phyloP scores from a whole-genome alignment of 441 rosid species.

The Erysimum cheiri region DNA sequence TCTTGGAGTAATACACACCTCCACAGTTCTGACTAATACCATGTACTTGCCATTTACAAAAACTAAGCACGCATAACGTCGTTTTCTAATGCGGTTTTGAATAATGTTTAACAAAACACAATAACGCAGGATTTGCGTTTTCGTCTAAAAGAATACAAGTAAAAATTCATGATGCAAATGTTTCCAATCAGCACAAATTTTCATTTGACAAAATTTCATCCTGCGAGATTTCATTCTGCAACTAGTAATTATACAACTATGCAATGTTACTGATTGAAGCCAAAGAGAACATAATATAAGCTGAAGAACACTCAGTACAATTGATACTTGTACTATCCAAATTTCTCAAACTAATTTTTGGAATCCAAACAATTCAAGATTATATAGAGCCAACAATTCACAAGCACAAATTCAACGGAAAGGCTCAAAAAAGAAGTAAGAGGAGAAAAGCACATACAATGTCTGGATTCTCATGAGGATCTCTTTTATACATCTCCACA shows the following conservation, averaged over 20 bases:
- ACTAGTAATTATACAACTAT: too few species aligned
- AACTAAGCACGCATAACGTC: neutral
- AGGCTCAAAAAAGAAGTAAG: neutral
- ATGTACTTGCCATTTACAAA: neutral
- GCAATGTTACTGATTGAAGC: too few species aligned
- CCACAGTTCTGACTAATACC: neutral
- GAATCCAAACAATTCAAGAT: neutral
- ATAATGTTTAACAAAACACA: too few species aligned
- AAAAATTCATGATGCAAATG: too few species aligned
- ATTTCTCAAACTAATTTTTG: neutral
- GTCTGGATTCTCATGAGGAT: slow-evolving; percentile 89
- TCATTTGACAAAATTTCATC: too few species aligned
- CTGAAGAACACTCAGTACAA: too few species aligned
- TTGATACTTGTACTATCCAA: neutral
- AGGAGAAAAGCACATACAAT: slow-evolving; percentile 55
- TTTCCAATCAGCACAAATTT: too few species aligned
- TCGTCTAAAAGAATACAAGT: too few species aligned
- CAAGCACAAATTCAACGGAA: neutral
- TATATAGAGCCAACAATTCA: neutral
- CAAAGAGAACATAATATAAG: too few species aligned
- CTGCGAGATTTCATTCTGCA: too few species aligned
- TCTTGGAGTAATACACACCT: neutral
- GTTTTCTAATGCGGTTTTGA: too few species aligned
- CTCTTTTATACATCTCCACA: slow-evolving; percentile 90
- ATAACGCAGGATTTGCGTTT: too few species aligned